phyloP scores from a whole-genome alignment of 1,284 basidiomycete genomes.

The Melampsora abietis-canadensis region DNA sequence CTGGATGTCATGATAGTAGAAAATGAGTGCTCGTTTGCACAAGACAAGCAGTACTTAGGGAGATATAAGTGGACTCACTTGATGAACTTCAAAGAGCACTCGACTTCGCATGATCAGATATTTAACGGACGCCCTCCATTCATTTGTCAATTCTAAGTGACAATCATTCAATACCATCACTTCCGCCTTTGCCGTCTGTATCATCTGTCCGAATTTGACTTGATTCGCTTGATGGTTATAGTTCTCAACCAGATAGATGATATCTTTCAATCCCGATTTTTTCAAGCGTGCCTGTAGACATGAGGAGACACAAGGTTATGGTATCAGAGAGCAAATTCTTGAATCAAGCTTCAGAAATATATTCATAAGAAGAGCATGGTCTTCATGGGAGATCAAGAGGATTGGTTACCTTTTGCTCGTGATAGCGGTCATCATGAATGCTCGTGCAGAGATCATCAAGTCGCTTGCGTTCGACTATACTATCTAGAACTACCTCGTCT shows the following conservation, averaged over 20 bases:
- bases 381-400: constrained; percentile 48
- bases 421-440: constrained; percentile 60
- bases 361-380: neutral
- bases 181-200: constrained; percentile 56
- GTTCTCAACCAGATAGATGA: constrained; percentile 61
- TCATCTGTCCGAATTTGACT: constrained; percentile 50
- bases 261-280: constrained; percentile 57
- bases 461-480: constrained; percentile 60
- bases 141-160: constrained; percentile 59
- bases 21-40: neutral
- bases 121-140: constrained; percentile 58
- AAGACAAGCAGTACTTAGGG: neutral
- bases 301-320: neutral
- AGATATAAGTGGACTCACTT: constrained; percentile 47
- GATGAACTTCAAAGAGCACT: constrained; percentile 55
- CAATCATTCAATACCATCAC: constrained; percentile 61
- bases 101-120: constrained; percentile 58
- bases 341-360: neutral
- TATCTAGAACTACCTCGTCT: constrained; percentile 56
- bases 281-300: constrained; percentile 56
- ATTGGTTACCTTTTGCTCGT: constrained; percentile 58
- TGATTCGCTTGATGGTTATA: constrained; percentile 53
- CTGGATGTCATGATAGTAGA: constrained; percentile 7
- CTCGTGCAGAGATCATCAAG: constrained; percentile 59
- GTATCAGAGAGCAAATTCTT: too few species aligned